Evolutionary conservation across 73 alveolate genomes (phyloP).

Genomic region (Paramecium sonneborni): DNA sequence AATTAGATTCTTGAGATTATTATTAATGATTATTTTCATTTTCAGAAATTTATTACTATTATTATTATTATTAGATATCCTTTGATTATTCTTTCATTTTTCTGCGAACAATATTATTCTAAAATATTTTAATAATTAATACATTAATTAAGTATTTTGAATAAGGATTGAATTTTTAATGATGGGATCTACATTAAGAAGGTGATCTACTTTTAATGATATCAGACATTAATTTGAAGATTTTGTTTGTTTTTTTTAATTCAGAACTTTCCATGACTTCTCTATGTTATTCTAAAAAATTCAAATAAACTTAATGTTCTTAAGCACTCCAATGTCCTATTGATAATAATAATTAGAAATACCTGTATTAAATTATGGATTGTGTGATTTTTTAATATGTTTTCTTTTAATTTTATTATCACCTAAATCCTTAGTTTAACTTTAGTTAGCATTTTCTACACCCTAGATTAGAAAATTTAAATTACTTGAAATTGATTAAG

Average conservation of each 20-base stretch:
- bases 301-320: constrained; percentile 33
- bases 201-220: constrained; percentile 47
- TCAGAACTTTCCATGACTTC: constrained; percentile 59
- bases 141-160: constrained; percentile 5
- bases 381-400: constrained; percentile 37
- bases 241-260: constrained; percentile 46
- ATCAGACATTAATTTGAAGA: constrained; percentile 46
- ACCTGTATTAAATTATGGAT: constrained; percentile 43
- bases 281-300: not conserved
- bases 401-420: constrained; percentile 53
- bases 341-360: not conserved
- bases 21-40: not conserved
- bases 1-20: not conserved
- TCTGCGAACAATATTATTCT: constrained; percentile 39
- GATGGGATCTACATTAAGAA: constrained; percentile 53
- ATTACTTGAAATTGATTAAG: not conserved
- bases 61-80: not conserved
- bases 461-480: not conserved
- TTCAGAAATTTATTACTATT: not conserved
- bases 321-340: constrained; percentile 50
- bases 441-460: not conserved
- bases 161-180: constrained; percentile 48
- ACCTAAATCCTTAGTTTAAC: constrained; percentile 1
- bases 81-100: constrained; percentile 5
- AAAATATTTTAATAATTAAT: not conserved